phyloP scores from a whole-genome alignment of 805 yeast species.

The Candida sithepensis region DNA sequence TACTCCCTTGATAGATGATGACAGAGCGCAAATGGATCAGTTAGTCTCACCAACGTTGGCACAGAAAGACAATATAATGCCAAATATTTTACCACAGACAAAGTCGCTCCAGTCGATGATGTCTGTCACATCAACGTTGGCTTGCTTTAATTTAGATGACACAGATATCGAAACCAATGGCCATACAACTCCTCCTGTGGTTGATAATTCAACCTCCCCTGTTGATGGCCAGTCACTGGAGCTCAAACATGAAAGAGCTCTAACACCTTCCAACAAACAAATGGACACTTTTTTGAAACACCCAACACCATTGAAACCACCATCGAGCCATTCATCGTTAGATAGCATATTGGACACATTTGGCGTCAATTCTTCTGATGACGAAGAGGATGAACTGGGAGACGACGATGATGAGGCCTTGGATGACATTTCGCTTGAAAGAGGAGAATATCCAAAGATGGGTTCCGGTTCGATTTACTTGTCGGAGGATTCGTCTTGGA shows the following conservation, averaged over 20 bases:
- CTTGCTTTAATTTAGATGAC: constrained; percentile 31
- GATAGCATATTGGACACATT: constrained; percentile 27
- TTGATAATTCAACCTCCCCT: constrained; percentile 3
- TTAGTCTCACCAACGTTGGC: background rate
- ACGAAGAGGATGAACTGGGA: constrained; percentile 4
- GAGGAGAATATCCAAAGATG: constrained; percentile 9
- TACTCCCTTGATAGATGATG: constrained; percentile 4
- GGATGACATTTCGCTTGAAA: background rate
- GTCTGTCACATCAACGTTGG: constrained; percentile 33
- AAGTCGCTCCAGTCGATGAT: constrained; percentile 20
- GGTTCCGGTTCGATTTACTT: constrained; percentile 32
- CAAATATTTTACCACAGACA: constrained; percentile 1
- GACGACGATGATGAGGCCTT: background rate
- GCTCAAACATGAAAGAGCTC: background rate
- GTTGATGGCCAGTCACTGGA: background rate
- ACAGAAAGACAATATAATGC: background rate
- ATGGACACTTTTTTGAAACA: constrained; percentile 11
- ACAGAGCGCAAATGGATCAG: background rate
- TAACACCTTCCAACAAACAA: background rate
- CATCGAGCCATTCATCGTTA: constrained; percentile 24
- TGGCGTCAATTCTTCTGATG: constrained; percentile 1
- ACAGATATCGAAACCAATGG: background rate
- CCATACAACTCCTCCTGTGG: background rate
- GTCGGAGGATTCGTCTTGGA: constrained; percentile 46
- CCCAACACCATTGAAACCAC: constrained; percentile 22